phyloP scores from a whole-genome alignment of 768 basidiomycete genomes.

The Exsudoporus frostii region DNA sequence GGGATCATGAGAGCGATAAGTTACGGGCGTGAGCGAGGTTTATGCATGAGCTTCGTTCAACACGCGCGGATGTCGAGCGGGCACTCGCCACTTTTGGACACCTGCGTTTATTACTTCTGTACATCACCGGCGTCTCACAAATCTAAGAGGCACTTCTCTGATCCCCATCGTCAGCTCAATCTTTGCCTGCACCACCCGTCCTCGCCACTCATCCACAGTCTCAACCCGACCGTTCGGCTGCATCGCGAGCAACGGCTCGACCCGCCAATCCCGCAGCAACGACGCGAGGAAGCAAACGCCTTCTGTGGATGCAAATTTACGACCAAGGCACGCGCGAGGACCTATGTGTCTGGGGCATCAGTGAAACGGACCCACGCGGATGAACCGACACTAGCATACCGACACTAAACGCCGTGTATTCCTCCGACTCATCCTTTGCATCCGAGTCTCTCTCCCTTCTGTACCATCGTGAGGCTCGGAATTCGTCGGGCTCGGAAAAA shows the following conservation, averaged over 20 bases:
- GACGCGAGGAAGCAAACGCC: slow-evolving; percentile 50
- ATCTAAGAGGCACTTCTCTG: slow-evolving; percentile 21
- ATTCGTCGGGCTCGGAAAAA: slow-evolving; percentile 37
- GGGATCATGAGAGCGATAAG: slow-evolving; percentile 16
- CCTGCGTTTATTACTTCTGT: background rate
- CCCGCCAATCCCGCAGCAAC: slow-evolving; percentile 50
- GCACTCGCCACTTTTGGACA: slow-evolving; percentile 12
- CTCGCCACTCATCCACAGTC: slow-evolving; percentile 24
- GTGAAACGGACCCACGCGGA: background rate
- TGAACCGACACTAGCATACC: slow-evolving; percentile 8
- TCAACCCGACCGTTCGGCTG: slow-evolving; percentile 10
- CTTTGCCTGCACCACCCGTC: slow-evolving; percentile 18
- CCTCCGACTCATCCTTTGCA: slow-evolving; percentile 15
- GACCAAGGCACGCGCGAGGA: slow-evolving; percentile 51
- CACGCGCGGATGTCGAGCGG: slow-evolving; percentile 1
- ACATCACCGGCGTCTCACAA: slow-evolving; percentile 14
- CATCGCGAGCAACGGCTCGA: slow-evolving; percentile 42
- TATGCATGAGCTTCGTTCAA: slow-evolving; percentile 20
- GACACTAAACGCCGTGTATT: slow-evolving; percentile 23
- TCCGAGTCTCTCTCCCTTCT: slow-evolving; percentile 6
- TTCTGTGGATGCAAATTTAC: slow-evolving; percentile 54
- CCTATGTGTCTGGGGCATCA: slow-evolving; percentile 27
- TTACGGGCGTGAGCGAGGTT: slow-evolving; percentile 4
- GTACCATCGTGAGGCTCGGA: slow-evolving; percentile 39
- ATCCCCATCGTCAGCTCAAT: slow-evolving; percentile 15